Evolutionary conservation across 1,139 yeast genomes (phyloP), one percentile per base, ranked within the genome.

Genomic region (Saccharomyces hybrid): DNA sequence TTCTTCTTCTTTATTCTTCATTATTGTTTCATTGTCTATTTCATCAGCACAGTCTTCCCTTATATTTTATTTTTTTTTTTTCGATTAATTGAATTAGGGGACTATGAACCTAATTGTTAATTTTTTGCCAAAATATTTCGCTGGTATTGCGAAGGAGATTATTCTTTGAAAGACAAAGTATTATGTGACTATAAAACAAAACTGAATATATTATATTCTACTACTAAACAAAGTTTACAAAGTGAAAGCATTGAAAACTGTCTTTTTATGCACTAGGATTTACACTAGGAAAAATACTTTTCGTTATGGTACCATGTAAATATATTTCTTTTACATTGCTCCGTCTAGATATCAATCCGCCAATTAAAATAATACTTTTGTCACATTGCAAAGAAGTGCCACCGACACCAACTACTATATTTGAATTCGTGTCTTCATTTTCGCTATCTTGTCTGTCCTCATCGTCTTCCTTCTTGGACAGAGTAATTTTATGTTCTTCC

Each of bases 221-320:
- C 6, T 16, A 14, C 25, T 20, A 38, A 9, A 20, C 5, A 38
- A 38, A 38, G 4, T 14, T 38, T 16, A 38, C 16, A 38, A 38
- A 38, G 23, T n/a, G 16, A 20, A 38, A 16, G 11, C 44, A 38
- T 16, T 9, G 13, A 30, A 30, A 30, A 26, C 27, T 5, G 31
- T 5, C 14, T 26, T 32, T 27, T 50, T 50, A 62, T 48, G 56
- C 52, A 13, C 60, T 52, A 28, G 62, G 52, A 30, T 58, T 58
- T 30, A 60, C 57, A 8, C 65, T 55, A 5, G 69, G 69, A 11
- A 65, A 54, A 2, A 64, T 59, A 46, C 64, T 63, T 42, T 61
- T 61, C 27, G 63, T 28, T 9, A 65, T 42, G 2, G 68, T 60
- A 5, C 69, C 68, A 31, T 67, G 59, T 38, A 65, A 47, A 47